A percentile compares a stretch with the other conserved stretches of the same genome.
phyloP scores from a whole-genome alignment of 108 stramenopile species.

The Skeletonema potamos region DNA sequence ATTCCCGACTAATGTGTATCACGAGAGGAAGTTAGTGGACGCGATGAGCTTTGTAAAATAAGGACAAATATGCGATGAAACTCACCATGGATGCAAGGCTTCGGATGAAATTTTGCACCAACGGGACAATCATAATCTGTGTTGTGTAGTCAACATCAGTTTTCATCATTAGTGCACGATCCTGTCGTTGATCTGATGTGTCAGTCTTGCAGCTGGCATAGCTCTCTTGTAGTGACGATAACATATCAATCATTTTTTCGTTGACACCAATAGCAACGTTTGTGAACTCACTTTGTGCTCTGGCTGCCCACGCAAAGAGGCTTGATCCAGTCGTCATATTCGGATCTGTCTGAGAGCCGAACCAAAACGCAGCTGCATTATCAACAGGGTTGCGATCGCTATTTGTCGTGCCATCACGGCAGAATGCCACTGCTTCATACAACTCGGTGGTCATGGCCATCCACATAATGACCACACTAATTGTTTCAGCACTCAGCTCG shows the following conservation, averaged over 20 bases:
- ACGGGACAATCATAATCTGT: constrained; percentile 51
- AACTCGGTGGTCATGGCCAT: constrained; percentile 64
- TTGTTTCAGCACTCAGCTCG: constrained; percentile 48
- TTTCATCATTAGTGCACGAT: constrained; percentile 26
- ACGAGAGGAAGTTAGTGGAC: not conserved
- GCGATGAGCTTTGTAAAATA: not conserved
- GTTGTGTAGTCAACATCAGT: constrained; percentile 47
- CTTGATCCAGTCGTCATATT: constrained; percentile 54
- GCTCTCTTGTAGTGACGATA: constrained; percentile 32
- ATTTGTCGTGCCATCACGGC: constrained; percentile 27
- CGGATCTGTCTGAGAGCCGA: constrained; percentile 56
- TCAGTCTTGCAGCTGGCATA: constrained; percentile 42
- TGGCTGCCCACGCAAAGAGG: constrained; percentile 62
- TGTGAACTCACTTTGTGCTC: constrained; percentile 45
- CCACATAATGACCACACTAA: constrained; percentile 54
- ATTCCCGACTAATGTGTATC: not conserved
- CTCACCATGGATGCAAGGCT: constrained; percentile 27
- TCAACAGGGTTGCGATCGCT: constrained; percentile 46
- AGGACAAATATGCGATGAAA: not conserved
- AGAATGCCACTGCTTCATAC: constrained; percentile 47
- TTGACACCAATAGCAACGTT: constrained; percentile 4
- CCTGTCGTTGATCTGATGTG: constrained; percentile 20
- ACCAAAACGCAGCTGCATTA: constrained; percentile 76
- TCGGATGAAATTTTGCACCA: constrained; percentile 58
- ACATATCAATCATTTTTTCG: constrained; percentile 38